A percentile compares a stretch with the other conserved stretches of the same genome.
Evolutionary conservation across 2,329 filamentous ascomycete genomes (phyloP).

Genomic region (Elsinoe batatas): DNA sequence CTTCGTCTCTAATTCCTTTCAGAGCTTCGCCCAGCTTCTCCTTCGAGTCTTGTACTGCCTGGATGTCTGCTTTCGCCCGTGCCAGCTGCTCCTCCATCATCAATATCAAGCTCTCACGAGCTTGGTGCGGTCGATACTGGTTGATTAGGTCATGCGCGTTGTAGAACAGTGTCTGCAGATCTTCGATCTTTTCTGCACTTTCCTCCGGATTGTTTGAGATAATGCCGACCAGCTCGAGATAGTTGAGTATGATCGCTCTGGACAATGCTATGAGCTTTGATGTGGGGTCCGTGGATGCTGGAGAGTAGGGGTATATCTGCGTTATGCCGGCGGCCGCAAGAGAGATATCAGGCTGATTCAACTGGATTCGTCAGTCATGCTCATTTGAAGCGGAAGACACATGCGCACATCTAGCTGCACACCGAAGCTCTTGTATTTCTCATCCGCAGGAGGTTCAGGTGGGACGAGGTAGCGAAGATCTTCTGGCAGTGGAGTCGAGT

Average conservation of each 20-base stretch:
- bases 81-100: constrained; percentile 81
- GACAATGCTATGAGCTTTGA: constrained; percentile 58
- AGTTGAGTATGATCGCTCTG: constrained; percentile 80
- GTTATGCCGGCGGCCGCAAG: constrained; percentile 62
- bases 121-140: constrained; percentile 87
- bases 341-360: constrained; percentile 52
- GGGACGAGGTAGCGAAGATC: constrained; percentile 73
- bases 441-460: constrained; percentile 60
- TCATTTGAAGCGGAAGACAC: constrained; percentile 13
- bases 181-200: constrained; percentile 61
- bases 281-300: constrained; percentile 32
- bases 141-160: constrained; percentile 93
- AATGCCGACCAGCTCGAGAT: constrained; percentile 70
- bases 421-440: constrained; percentile 68
- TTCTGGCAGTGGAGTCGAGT: constrained; percentile 47
- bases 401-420: constrained; percentile 48
- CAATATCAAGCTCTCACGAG: constrained; percentile 73
- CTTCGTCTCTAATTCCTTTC: constrained; percentile 44
- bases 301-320: constrained; percentile 50
- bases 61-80: constrained; percentile 61
- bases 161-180: constrained; percentile 72
- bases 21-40: constrained; percentile 58
- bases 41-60: constrained; percentile 54
- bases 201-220: constrained; percentile 54
- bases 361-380: constrained; percentile 23